Base-by-base conservation (phyloP, 2,329 filamentous ascomycete genomes). In the Pestalotiopsis sp. region DNA sequence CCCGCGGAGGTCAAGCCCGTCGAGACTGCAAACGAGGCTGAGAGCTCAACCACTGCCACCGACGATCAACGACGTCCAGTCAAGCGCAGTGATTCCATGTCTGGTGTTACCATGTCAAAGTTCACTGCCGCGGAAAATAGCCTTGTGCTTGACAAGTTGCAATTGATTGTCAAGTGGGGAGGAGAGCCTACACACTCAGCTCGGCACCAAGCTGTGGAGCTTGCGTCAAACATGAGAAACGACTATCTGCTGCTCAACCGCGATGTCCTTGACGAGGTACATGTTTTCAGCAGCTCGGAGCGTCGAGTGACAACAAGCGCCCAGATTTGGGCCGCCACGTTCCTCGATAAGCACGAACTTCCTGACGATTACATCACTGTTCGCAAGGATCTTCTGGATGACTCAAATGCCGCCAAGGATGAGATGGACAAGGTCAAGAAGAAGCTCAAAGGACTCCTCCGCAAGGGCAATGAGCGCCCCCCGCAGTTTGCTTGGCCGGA, bases 381-480 rank as follows among this genome's bases (percentile, higher is more conserved):
- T 67, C 91, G 96, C 65, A 99, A 99, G 78, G 94, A 98, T 79
- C 86, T 99, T 6, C 83, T 99, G 3, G 96, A 99, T 78, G 96
- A 99, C 77, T 98, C 94, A 0, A 99, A 99, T 78, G 96, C 96
- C 3, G 96, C 96, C 68, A 99, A 99, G 79, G 96, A 99, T 78
- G 94, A 97, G 76, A 99, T 98, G 92, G 97, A 99, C 81, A 98
- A 97, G 81, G 96, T 99, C 67, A 99, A 99, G 86, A 99, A 99
- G 88, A 98, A 97, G 88, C 87, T 99, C 35, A 99, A 99, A 82
- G 91, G 93, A 1, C 85, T 99, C 22, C 81, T 99, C 68, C 90
- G 96, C 38, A 93, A 97, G 78, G 96, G 95, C n/a, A 93, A 94
- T 70, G 92, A 96, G 75, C 93, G 95, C 1, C 96, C 96, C 10